Conservation (phyloP, 2,329 filamentous ascomycete species). For the Aspergillus uvarum region DNA sequence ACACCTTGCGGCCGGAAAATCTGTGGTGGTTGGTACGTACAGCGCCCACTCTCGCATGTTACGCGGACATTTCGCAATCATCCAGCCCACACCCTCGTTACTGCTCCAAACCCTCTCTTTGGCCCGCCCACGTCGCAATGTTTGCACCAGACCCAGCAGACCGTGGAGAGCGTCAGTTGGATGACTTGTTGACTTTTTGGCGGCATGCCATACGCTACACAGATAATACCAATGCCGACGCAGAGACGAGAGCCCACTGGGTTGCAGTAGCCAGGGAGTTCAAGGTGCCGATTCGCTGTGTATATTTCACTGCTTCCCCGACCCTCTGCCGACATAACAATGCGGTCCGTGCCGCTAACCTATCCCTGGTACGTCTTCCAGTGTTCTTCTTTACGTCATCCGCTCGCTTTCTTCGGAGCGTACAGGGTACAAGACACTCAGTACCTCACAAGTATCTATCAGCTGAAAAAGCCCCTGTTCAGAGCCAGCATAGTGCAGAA, state of each 20-base stretch:
- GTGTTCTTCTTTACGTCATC: background rate
- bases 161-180: background rate
- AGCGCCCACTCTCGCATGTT: conserved; percentile 19
- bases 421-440: background rate
- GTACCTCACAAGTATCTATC: background rate
- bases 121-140: background rate
- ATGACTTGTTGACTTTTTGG: background rate
- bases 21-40: conserved; percentile 73
- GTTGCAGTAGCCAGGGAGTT: conserved; percentile 68
- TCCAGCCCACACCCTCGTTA: conserved; percentile 5
- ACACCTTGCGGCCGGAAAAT: conserved; percentile 62
- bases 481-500: background rate
- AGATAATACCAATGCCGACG: conserved; percentile 96
- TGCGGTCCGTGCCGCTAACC: conserved; percentile 68
- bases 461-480: background rate
- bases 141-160: background rate
- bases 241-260: conserved; percentile 76
- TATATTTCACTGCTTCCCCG: conserved; percentile 75
- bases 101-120: background rate
- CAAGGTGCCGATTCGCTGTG: conserved; percentile 74
- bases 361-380: conserved; percentile 34
- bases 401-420: background rate
- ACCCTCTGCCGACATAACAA: conserved; percentile 83
- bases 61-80: conserved; percentile 13
- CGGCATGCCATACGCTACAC: background rate